A percentile compares a stretch with the other conserved stretches of the same genome.
These are phyloP conservation scores for Thalassiosira hispida DNA, from an alignment of 352 stramenopile species.

Conservation along the genomic window DNA sequence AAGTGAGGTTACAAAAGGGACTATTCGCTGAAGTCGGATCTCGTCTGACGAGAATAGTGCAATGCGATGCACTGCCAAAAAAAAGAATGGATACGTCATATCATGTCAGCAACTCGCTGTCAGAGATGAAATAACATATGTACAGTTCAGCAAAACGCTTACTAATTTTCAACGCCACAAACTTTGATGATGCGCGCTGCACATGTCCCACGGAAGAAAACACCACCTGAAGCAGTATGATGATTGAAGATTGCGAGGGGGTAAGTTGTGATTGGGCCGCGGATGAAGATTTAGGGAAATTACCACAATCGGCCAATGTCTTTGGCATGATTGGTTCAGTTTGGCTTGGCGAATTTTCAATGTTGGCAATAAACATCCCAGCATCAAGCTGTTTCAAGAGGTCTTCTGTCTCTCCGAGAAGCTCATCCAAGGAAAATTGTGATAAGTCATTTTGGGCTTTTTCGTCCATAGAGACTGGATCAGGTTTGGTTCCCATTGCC, in stretches of 20 bases:
- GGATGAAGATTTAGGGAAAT: conserved; percentile 9
- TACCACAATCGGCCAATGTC: conserved; percentile 23
- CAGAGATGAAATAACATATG: neutral
- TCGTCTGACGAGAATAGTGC: conserved; percentile 91
- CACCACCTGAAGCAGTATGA: conserved; percentile 80
- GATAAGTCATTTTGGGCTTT: conserved; percentile 8
- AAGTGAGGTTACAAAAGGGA: conserved; percentile 92
- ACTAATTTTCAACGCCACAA: conserved; percentile 90
- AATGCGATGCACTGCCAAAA: conserved; percentile 85
- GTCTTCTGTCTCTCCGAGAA: conserved; percentile 72
- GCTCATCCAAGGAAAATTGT: conserved; percentile 40
- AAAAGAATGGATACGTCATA: neutral
- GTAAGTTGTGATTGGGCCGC: conserved; percentile 4
- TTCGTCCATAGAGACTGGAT: neutral
- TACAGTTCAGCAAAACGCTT: conserved; percentile 1
- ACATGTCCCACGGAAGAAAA: conserved; percentile 76
- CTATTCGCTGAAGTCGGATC: conserved; percentile 92
- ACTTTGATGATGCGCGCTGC: conserved; percentile 74
- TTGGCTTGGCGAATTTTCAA: neutral
- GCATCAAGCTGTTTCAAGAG: conserved; percentile 70
- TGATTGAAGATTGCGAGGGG: conserved; percentile 47
- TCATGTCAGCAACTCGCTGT: neutral
- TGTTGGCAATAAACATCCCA: conserved; percentile 20
- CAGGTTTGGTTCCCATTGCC: neutral
- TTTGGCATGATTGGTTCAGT: conserved; percentile 7